These are phyloP conservation scores for Graphilbum fragrans DNA, from an alignment of 2,329 filamentous ascomycete species.

Conservation along the genomic window DNA sequence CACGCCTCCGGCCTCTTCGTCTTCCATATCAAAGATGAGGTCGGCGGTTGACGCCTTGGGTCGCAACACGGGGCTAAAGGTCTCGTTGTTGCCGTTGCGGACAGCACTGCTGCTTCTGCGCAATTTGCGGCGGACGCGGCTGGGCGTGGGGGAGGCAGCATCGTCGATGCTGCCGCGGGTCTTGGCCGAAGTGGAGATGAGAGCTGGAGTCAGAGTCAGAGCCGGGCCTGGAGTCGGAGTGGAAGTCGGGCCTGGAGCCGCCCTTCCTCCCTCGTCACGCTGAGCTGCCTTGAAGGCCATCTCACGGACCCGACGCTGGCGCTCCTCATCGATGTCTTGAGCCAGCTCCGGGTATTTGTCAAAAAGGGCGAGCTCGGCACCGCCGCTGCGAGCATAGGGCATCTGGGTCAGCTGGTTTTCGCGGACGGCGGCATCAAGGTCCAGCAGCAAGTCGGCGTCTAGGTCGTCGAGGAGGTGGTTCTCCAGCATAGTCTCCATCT, in stretches of 20 bases:
- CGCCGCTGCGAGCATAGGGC: slow-evolving; percentile 66
- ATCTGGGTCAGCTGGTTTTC: slow-evolving; percentile 70
- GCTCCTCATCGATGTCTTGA: slow-evolving; percentile 55
- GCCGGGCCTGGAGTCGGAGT: slow-evolving; percentile 24
- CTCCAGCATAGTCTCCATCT: slow-evolving; percentile 84
- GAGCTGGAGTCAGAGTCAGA: slow-evolving; percentile 49
- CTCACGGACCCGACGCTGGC: slow-evolving; percentile 59
- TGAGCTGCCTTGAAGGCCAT: slow-evolving; percentile 56
- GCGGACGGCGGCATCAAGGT: slow-evolving; percentile 70
- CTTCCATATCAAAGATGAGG: slow-evolving; percentile 91
- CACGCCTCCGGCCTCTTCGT: slow-evolving; percentile 38
- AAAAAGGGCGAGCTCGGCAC: slow-evolving; percentile 53
- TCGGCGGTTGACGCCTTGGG: slow-evolving; percentile 59
- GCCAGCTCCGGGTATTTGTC: slow-evolving; percentile 52
- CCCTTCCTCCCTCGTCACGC: slow-evolving; percentile 27
- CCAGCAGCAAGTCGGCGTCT: slow-evolving; percentile 68
- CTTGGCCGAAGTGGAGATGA: slow-evolving; percentile 45
- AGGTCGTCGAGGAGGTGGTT: slow-evolving; percentile 79
- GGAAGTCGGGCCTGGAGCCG: slow-evolving; percentile 25
- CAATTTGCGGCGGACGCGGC: slow-evolving; percentile 33
- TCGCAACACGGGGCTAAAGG: slow-evolving; percentile 57
- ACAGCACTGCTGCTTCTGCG: slow-evolving; percentile 61
- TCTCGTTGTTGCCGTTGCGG: slow-evolving; percentile 52
- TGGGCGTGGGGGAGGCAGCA: slow-evolving; percentile 25
- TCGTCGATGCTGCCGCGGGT: slow-evolving; percentile 56